Percentiles rank a stretch among this genome's conserved stretches.
Conservation (phyloP, 139 green algal genomes). For the Volvox africanus region DNA sequence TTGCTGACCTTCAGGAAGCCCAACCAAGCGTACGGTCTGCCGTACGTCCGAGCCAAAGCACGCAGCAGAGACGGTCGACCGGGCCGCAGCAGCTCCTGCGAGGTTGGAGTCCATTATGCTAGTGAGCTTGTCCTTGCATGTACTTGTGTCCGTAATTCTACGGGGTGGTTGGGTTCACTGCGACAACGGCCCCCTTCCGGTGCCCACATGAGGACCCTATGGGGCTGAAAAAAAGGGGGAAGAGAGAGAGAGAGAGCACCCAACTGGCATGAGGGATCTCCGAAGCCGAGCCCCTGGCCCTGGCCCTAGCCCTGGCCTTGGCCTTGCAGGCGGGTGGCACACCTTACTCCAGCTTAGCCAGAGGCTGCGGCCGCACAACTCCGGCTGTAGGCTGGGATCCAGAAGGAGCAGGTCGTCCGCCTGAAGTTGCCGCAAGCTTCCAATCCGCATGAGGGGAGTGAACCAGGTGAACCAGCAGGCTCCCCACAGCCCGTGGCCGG, state of each 20-base stretch:
- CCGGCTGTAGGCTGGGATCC: constrained; percentile 53
- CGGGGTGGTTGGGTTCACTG: too few relatives aligned
- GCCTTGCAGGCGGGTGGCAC: background rate
- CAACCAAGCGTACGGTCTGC: constrained; percentile 65
- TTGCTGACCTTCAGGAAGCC: constrained; percentile 64
- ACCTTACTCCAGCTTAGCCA: constrained; percentile 70
- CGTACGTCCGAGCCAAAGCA: constrained; percentile 58
- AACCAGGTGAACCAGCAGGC: constrained; percentile 67
- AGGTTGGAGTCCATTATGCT: too few relatives aligned
- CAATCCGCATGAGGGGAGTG: constrained; percentile 57
- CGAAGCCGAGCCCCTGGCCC: too few relatives aligned
- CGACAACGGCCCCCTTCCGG: too few relatives aligned
- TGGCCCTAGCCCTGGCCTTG: too few relatives aligned
- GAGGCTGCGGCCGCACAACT: constrained; percentile 55
- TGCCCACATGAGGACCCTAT: too few relatives aligned
- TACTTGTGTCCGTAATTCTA: too few relatives aligned
- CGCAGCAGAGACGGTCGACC: constrained; percentile 63
- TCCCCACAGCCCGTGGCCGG: background rate
- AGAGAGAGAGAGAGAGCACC: too few relatives aligned
- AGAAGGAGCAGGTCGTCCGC: constrained; percentile 67
- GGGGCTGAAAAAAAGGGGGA: too few relatives aligned
- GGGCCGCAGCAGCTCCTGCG: constrained; percentile 11
- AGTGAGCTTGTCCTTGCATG: too few relatives aligned
- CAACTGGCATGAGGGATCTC: too few relatives aligned
- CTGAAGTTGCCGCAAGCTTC: constrained; percentile 62